Base-by-base conservation (phyloP, 192 early-diverging fungal genomes). In the Coemansia sp. region DNA sequence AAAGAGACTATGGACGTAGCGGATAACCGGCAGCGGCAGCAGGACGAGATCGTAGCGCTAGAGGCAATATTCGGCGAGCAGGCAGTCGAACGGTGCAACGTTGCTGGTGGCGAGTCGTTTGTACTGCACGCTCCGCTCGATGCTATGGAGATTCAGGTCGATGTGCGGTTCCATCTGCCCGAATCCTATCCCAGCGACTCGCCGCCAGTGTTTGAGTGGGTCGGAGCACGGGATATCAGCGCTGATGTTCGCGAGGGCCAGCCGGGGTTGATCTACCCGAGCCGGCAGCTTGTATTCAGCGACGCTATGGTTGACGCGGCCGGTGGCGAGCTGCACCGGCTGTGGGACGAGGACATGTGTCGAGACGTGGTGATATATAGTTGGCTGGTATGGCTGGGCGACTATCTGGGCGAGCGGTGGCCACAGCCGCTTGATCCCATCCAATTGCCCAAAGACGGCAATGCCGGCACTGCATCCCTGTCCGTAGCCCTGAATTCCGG, bases 31-130 rank as follows among this genome's bases (percentile, higher is more conserved):
- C 59, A 68, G 29, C 67, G 70, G 0, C 78, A 71, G 31, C 57
- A 59, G 51, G 78, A 80, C 38, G 78, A 80, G 46, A 60, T 75
- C n/a, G 17, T 64, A 38, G 72, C 72, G 8, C 38, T 80, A 28
- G 39, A 64, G 45, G 72, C 78, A 8, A 80, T 80, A 58, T 75
- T 63, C 25, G 78, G 78, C 7, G 67, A 64, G 17, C 41, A 39
- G 6, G 53, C 72, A 27, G 50, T 80, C 2, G 58, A 70, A 23
- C 15, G 14, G 19, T 32, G 51, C n/a, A 25, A 21, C 21, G 44
- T 35, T 0, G 25, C 29, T 10, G 10, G 20, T 35, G 22, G 31
- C 14, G 36, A 50, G 2, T 55, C 62, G 15, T 68, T 64, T 60
- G 29, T 67, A 19, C 25, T 80, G n/a, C 55, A 66, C 8, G 57